phyloP scores from a whole-genome alignment of 2,329 filamentous ascomycete genomes.

The Nemania abortiva region DNA sequence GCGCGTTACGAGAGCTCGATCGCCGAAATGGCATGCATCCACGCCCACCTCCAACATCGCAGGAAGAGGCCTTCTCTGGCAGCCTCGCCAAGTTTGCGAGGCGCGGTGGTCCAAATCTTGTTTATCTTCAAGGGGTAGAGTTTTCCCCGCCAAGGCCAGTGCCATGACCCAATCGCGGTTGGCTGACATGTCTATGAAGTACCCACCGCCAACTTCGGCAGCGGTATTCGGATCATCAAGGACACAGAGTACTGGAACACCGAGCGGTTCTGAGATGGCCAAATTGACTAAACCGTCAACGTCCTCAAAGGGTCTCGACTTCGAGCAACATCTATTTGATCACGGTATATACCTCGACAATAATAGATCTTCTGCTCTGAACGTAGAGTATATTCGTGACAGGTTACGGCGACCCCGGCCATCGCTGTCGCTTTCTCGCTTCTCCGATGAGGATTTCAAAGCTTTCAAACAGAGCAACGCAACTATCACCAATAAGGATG shows the following conservation, averaged over 20 bases:
- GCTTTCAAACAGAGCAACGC: neutral
- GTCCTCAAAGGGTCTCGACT: neutral
- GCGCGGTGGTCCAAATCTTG: constrained; percentile 19
- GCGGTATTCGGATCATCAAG: too few relatives aligned
- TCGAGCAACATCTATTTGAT: constrained; percentile 16
- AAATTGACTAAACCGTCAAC: neutral
- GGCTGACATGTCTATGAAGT: neutral
- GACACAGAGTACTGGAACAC: neutral
- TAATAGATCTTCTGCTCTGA: neutral
- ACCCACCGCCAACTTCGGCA: neutral
- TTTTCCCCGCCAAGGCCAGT: neutral
- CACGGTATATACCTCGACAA: neutral
- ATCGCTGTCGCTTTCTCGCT: neutral
- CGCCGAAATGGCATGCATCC: constrained; percentile 6
- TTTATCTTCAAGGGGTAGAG: constrained; percentile 9
- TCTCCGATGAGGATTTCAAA: neutral
- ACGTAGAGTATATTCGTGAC: constrained; percentile 6
- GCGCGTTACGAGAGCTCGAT: constrained; percentile 17
- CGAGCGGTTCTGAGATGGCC: neutral
- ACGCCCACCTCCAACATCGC: neutral
- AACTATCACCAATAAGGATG: neutral
- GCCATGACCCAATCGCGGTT: neutral
- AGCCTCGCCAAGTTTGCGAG: constrained; percentile 10
- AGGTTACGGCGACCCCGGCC: neutral
- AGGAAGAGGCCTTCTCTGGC: neutral